Percentiles rank a stretch among this genome's conserved stretches.
phyloP scores from a whole-genome alignment of 140 eudicot species.

The Stevia rebaudiana region DNA sequence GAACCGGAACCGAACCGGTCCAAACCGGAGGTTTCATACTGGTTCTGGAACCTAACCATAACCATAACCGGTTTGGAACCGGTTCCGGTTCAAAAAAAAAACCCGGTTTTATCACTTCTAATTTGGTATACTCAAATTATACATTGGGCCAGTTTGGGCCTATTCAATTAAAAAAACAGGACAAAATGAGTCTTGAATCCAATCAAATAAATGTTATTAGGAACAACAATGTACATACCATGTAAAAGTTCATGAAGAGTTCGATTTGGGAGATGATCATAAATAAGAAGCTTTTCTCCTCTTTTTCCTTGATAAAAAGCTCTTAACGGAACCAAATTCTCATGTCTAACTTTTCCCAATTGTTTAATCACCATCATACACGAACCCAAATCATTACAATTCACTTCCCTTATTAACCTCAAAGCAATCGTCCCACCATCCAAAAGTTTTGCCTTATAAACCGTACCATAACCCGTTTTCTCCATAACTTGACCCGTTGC shows the following conservation, averaged over 20 bases:
- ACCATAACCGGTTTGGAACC: too few relatives aligned
- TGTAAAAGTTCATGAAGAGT: conserved; percentile 73
- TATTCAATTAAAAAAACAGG: too few relatives aligned
- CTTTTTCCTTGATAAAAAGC: conserved; percentile 95
- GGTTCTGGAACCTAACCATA: too few relatives aligned
- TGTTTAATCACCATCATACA: conserved; percentile 74
- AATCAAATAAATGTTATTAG: neutral
- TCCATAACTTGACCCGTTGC: conserved; percentile 96
- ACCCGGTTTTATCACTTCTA: too few relatives aligned
- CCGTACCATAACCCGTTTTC: conserved; percentile 88
- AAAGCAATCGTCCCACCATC: conserved; percentile 93
- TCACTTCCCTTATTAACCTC: conserved; percentile 81
- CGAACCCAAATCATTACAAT: conserved; percentile 61
- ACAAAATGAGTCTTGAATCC: too few relatives aligned
- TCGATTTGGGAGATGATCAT: conserved; percentile 64
- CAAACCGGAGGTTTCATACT: too few relatives aligned
- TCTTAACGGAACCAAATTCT: conserved; percentile 75
- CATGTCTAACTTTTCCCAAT: conserved; percentile 80
- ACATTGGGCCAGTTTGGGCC: too few relatives aligned
- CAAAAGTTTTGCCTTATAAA: conserved; percentile 75
- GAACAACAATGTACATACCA: conserved; percentile 35
- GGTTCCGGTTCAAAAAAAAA: too few relatives aligned
- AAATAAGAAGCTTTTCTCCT: conserved; percentile 92
- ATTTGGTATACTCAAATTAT: too few relatives aligned
- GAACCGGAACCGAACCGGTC: too few relatives aligned